phyloP scores from a whole-genome alignment of 306 rosid species.

The Lathyrus tuberosus region DNA sequence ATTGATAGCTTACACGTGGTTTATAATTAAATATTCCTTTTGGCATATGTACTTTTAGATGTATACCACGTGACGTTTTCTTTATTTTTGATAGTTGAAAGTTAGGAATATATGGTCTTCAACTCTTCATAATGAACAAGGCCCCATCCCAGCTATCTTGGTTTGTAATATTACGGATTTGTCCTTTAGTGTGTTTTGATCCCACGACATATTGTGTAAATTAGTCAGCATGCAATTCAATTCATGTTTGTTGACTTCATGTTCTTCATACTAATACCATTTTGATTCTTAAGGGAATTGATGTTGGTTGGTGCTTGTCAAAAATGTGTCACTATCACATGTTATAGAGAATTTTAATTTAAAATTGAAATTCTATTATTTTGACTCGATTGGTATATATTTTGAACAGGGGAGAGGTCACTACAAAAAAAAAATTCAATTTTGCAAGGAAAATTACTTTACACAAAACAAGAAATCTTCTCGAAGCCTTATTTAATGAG shows the following conservation, averaged over 20 bases:
- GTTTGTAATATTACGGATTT: background rate
- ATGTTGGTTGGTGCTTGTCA: slow-evolving; percentile 27
- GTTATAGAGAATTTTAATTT: background rate
- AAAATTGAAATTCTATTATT: background rate
- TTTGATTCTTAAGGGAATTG: slow-evolving; percentile 1
- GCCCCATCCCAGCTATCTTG: background rate
- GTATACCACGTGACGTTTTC: slow-evolving; percentile 21
- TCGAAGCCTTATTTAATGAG: too few relatives aligned
- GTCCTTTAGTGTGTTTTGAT: slow-evolving; percentile 6
- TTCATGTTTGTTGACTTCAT: slow-evolving; percentile 32
- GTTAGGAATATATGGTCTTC: background rate
- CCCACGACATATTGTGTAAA: slow-evolving; percentile 5
- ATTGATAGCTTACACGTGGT: slow-evolving; percentile 8
- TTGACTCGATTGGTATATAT: background rate
- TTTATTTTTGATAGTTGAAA: background rate
- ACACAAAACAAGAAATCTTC: too few relatives aligned
- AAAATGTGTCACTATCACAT: slow-evolving; percentile 5
- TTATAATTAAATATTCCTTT: background rate
- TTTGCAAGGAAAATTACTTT: too few relatives aligned
- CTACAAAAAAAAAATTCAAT: too few relatives aligned
- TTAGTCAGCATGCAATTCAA: background rate
- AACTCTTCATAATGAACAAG: background rate
- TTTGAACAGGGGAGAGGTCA: background rate
- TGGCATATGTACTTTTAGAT: slow-evolving; percentile 11
- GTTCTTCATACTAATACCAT: slow-evolving; percentile 12